Conservation (phyloP, 1,284 basidiomycete species). For the Cryptococcus wingfieldii region DNA sequence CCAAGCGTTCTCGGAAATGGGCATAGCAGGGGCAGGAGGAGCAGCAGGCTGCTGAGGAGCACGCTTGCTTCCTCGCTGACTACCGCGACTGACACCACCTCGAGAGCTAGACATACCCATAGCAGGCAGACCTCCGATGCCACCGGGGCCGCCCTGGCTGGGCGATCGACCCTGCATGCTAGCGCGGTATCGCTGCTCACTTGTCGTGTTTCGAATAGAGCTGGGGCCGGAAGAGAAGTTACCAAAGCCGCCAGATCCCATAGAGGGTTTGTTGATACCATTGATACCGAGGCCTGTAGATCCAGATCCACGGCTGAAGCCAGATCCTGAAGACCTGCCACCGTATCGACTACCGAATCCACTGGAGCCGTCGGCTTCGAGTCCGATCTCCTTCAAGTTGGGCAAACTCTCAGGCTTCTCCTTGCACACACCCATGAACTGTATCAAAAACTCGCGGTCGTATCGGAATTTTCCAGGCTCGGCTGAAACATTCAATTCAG, state of each 20-base stretch:
- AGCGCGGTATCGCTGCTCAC: slow-evolving; percentile 63
- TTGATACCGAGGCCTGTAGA: slow-evolving; percentile 34
- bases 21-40: slow-evolving; percentile 55
- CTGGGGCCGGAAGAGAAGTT: slow-evolving; percentile 59
- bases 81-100: slow-evolving; percentile 34
- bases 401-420: slow-evolving; percentile 90
- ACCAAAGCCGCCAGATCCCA: slow-evolving; percentile 63
- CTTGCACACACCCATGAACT: slow-evolving; percentile 93
- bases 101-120: slow-evolving; percentile 30
- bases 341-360: slow-evolving; percentile 34
- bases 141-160: slow-evolving; percentile 59
- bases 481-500: slow-evolving; percentile 81
- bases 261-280: slow-evolving; percentile 51
- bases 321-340: slow-evolving; percentile 52
- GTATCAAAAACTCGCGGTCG: slow-evolving; percentile 94
- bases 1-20: slow-evolving; percentile 80
- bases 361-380: slow-evolving; percentile 67
- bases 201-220: slow-evolving; percentile 53
- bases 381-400: slow-evolving; percentile 83
- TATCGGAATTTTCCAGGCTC: slow-evolving; percentile 90
- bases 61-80: slow-evolving; percentile 41
- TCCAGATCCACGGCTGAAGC: slow-evolving; percentile 45
- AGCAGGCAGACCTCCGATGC: slow-evolving; percentile 22
- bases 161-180: slow-evolving; percentile 54
- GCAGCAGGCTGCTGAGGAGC: slow-evolving; percentile 26